Conservation (phyloP, 371 early-diverging fungal genomes). For the Mortierella sp. region DNA sequence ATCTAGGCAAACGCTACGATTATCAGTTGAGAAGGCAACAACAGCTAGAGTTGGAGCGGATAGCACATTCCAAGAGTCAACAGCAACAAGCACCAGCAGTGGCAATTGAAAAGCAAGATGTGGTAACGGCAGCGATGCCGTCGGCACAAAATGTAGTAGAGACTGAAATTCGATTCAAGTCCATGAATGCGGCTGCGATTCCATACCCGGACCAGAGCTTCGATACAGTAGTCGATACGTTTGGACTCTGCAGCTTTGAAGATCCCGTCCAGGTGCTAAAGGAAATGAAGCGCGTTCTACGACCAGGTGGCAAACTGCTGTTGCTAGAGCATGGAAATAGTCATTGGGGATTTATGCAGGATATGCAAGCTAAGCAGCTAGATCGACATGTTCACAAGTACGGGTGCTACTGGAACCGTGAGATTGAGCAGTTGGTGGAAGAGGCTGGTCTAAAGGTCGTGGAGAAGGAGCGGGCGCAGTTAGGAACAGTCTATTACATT, state of each 20-base stretch:
- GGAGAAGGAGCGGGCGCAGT: conserved; percentile 74
- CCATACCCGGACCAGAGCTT: conserved; percentile 60
- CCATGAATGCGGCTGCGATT: conserved; percentile 44
- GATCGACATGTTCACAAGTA: conserved; percentile 80
- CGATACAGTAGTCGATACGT: conserved; percentile 87
- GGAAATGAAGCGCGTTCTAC: conserved; percentile 74
- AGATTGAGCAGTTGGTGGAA: conserved; percentile 71
- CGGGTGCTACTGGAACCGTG: conserved; percentile 94
- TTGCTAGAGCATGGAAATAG: conserved; percentile 86
- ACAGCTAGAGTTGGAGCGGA: conserved; percentile 47
- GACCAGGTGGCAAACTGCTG: conserved; percentile 72
- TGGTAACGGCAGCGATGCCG: neutral
- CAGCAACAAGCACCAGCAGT: neutral
- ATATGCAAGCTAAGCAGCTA: conserved; percentile 76
- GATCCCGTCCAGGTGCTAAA: conserved; percentile 77
- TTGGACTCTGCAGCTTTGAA: conserved; percentile 82
- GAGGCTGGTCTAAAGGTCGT: conserved; percentile 73
- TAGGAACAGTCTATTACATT: conserved; percentile 85
- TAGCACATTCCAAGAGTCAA: conserved; percentile 17
- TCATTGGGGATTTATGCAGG: conserved; percentile 74
- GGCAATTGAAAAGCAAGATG: neutral
- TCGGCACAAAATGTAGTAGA: conserved; percentile 23
- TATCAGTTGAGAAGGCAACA: conserved; percentile 43
- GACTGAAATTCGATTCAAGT: conserved; percentile 44
- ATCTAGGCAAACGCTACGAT: conserved; percentile 48